Conservation (phyloP, 768 basidiomycete species). For the Grammothele lineata region DNA sequence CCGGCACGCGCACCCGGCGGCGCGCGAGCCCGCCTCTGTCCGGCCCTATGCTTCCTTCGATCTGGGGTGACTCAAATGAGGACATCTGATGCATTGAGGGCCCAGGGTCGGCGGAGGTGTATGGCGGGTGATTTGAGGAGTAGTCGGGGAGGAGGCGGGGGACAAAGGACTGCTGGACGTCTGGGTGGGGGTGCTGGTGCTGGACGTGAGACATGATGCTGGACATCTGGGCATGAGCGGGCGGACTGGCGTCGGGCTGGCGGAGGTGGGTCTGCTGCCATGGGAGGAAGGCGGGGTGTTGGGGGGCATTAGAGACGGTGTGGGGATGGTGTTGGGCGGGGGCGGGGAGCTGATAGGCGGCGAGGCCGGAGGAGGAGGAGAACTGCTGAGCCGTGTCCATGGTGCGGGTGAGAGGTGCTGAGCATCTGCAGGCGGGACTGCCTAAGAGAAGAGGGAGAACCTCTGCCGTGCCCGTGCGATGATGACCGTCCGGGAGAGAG, state of each 20-base stretch:
- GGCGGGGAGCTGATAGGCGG: constrained; percentile 16
- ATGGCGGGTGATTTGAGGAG: constrained; percentile 11
- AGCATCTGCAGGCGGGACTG: constrained; percentile 13
- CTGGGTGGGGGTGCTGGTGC: constrained; percentile 10
- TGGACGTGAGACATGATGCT: constrained; percentile 13
- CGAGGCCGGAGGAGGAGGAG: constrained; percentile 17
- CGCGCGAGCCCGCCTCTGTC: constrained; percentile 43
- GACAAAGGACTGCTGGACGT: constrained; percentile 18
- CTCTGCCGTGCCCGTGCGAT: constrained; percentile 9
- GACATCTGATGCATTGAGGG: constrained; percentile 7
- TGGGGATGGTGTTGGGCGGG: constrained; percentile 17
- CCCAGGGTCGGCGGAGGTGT: constrained; percentile 8
- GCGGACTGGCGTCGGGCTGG: constrained; percentile 6
- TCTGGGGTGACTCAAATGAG: constrained; percentile 29
- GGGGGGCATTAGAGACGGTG: constrained; percentile 9
- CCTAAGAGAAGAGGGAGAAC: constrained; percentile 1
- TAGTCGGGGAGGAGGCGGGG: constrained; percentile 3
- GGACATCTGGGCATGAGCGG: constrained; percentile 19
- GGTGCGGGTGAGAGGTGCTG: constrained; percentile 7
- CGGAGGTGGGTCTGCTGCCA: constrained; percentile 19
- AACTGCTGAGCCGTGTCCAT: constrained; percentile 21
- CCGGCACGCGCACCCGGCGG: constrained; percentile 10
- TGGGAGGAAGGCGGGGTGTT: constrained; percentile 14
- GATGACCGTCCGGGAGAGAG: constrained; percentile 17
- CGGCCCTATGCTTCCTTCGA: constrained; percentile 51